Percentiles rank a stretch among this genome's conserved stretches.
Evolutionary conservation across 495 filamentous ascomycete species (phyloP).

Genomic region (Talaromyces trachyspermus): DNA sequence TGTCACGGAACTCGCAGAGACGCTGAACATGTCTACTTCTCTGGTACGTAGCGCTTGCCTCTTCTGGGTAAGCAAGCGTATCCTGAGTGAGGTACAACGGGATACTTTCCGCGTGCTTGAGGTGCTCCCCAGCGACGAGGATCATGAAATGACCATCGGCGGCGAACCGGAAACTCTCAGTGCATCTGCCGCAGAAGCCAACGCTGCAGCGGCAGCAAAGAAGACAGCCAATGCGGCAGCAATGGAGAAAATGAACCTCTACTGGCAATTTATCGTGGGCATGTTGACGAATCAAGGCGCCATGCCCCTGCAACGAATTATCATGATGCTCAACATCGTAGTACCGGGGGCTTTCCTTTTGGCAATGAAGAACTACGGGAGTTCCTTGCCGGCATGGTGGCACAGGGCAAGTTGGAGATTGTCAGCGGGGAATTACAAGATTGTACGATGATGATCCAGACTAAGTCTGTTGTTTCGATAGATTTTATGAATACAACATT

Average conservation of each 20-base stretch:
- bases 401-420: slow-evolving; percentile 62
- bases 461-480: neutral
- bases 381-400: slow-evolving; percentile 69
- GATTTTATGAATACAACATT: too few relatives aligned
- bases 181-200: slow-evolving; percentile 22
- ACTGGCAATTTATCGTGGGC: slow-evolving; percentile 83
- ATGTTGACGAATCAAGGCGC: slow-evolving; percentile 89
- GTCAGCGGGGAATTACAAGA: slow-evolving; percentile 61
- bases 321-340: slow-evolving; percentile 89
- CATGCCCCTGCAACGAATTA: slow-evolving; percentile 73
- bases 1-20: slow-evolving; percentile 52
- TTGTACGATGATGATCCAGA: slow-evolving; percentile 16
- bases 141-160: slow-evolving; percentile 14
- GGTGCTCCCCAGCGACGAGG: slow-evolving; percentile 42
- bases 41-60: slow-evolving; percentile 69
- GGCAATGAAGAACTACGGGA: slow-evolving; percentile 66
- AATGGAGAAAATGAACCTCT: slow-evolving; percentile 73
- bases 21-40: slow-evolving; percentile 67
- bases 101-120: slow-evolving; percentile 60
- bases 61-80: slow-evolving; percentile 78
- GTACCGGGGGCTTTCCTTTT: slow-evolving; percentile 84
- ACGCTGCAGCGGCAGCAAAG: slow-evolving; percentile 36
- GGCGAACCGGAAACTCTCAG: slow-evolving; percentile 27
- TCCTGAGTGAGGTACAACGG: slow-evolving; percentile 53
- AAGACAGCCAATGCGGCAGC: slow-evolving; percentile 42